These are phyloP conservation scores for Fraxinus platypoda DNA, from an alignment of 305 asterid species.

Conservation along the genomic window DNA sequence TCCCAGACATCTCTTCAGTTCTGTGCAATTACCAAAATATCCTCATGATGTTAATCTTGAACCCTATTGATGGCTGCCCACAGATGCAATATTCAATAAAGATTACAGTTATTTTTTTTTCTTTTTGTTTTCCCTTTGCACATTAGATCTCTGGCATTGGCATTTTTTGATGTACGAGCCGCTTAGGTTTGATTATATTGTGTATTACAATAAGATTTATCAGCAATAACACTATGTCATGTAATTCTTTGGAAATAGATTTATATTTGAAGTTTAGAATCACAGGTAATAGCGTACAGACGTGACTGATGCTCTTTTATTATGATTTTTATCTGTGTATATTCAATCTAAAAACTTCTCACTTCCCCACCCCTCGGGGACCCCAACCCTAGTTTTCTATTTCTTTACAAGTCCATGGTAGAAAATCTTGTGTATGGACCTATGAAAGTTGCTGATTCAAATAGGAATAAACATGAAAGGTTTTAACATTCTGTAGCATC, in stretches of 20 bases:
- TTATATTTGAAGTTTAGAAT: too few relatives aligned
- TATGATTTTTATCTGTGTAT: not conserved
- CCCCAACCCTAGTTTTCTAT: not conserved
- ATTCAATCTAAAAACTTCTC: not conserved
- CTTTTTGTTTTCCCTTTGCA: not conserved
- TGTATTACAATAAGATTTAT: too few relatives aligned
- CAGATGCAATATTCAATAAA: not conserved
- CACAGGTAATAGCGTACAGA: too few relatives aligned
- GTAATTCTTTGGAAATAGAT: not conserved
- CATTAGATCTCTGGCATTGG: not conserved
- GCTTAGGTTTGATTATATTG: not conserved
- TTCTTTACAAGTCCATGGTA: not conserved
- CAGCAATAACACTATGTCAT: not conserved
- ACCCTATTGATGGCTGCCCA: slow-evolving; percentile 3
- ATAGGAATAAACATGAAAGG: not conserved
- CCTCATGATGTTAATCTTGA: slow-evolving; percentile 28
- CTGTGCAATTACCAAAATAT: slow-evolving; percentile 31
- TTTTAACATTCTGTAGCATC: not conserved
- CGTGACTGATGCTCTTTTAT: not conserved
- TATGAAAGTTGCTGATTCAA: not conserved
- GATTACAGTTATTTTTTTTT: not conserved
- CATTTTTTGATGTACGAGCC: too few relatives aligned
- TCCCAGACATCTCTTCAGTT: slow-evolving; percentile 44
- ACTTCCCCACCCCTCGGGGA: not conserved
- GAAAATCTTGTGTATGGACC: not conserved